phyloP scores from a whole-genome alignment of 1,284 basidiomycete genomes.

The Microbotryum saponariae region DNA sequence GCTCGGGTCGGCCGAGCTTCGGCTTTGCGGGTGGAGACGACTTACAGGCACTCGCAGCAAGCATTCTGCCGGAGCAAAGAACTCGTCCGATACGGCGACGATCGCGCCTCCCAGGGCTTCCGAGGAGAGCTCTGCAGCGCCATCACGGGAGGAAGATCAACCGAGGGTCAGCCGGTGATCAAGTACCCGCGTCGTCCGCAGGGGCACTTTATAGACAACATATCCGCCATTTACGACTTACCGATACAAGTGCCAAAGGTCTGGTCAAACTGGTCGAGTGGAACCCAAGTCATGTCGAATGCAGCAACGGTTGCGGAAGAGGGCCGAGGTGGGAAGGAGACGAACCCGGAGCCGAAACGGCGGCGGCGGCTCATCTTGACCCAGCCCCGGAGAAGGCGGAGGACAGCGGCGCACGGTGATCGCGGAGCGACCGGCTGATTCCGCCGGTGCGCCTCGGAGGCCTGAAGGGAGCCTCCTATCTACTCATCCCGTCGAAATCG shows the following conservation, averaged over 20 bases:
- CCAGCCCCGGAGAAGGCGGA: too few species aligned
- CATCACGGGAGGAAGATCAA: conserved; percentile 1
- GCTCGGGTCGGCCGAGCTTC: conserved; percentile 4
- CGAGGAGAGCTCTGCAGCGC: conserved; percentile 66
- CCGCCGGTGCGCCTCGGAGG: too few species aligned
- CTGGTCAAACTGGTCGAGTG: conserved; percentile 53
- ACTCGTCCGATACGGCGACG: conserved; percentile 80
- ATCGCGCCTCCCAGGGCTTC: conserved; percentile 72
- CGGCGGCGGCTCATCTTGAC: too few species aligned
- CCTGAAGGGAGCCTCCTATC: too few species aligned
- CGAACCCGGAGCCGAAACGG: too few species aligned
- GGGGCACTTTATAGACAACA: not conserved
- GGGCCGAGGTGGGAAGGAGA: too few species aligned
- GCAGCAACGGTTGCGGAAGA: too few species aligned
- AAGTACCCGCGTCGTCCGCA: too few species aligned
- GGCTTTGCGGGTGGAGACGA: conserved; percentile 3
- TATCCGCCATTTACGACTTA: conserved; percentile 34
- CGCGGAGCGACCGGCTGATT: too few species aligned
- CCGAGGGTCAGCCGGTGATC: too few species aligned
- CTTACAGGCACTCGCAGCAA: conserved; percentile 72
- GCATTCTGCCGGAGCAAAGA: conserved; percentile 82
- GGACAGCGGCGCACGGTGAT: too few species aligned
- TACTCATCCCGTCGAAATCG: too few species aligned
- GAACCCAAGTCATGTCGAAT: conserved; percentile 30
- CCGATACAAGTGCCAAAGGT: conserved; percentile 56